Evolutionary conservation across 176 grass and related monocot genomes (phyloP), one percentile per base, ranked within the genome.

Genomic region (Zoysia pacifica): DNA sequence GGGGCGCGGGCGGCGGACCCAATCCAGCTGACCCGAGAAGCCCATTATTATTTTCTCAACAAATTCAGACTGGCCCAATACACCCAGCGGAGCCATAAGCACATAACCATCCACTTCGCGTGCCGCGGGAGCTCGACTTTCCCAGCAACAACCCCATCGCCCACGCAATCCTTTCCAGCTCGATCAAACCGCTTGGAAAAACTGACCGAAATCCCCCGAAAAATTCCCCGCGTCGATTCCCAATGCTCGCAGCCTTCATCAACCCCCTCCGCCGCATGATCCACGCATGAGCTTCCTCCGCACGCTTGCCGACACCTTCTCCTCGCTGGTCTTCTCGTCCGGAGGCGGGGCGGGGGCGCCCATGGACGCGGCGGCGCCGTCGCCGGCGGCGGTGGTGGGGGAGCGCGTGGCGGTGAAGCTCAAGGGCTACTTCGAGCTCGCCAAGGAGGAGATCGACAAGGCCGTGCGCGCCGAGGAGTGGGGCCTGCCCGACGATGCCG

Each of bases 361-460:
- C 42, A 85, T 81, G 78, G 86, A 86, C 62, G 77, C 62, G 28
- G 72, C 75, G 20, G 11, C 79, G 60, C 70, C 84, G 52, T 62
- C 85, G 12, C 59, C 85, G 46, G 76, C 88, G 35, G 81, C 87
- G 18, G 92, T 93, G 75, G 90, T 94, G 37, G 84, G 87, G 78
- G 92, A 98, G 86, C 83, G 95, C 74, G 92, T 91, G 46, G 92
- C 86, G 40, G 77, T 98, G 51, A 98, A 93, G 87, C 88, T 98
- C 43, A 94, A 72, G 90, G 95, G 92, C 2, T 98, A 98, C 83
- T 98, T 98, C 83, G 95, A 94, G 40, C 83, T 98, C 67, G 95
- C 95, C 60, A 98, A 98, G 79, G 88, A 98, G 88, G 90, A 93
- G 90, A 98, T 94, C 86, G 88, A 98, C 78, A 98, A 94, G 84